These are phyloP conservation scores for Ophiostoma quercus DNA, from an alignment of 2,329 filamentous ascomycete genomes.

Conservation along the genomic window DNA sequence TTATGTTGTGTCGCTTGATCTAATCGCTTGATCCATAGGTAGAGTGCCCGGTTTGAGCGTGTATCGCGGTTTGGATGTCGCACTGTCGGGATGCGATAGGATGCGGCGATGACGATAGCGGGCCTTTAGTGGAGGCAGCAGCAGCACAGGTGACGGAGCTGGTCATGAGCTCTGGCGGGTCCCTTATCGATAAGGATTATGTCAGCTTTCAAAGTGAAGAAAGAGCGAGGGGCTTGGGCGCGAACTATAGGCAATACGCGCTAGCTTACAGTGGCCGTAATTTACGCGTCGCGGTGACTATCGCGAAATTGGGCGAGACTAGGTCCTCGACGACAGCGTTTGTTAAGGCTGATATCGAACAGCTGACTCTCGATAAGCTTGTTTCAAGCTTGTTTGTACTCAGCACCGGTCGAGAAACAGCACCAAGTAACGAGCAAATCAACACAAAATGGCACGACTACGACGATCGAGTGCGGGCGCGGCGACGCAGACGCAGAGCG, in stretches of 20 bases:
- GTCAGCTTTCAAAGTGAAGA: neutral
- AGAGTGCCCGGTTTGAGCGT: neutral
- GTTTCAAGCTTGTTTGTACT: no score
- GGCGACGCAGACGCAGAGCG: neutral
- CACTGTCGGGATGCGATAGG: neutral
- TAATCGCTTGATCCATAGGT: neutral
- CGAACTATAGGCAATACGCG: neutral
- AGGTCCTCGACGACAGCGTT: neutral
- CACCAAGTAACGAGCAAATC: neutral
- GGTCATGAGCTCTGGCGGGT: neutral
- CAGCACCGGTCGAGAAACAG: neutral
- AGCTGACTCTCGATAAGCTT: neutral
- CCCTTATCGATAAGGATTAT: conserved; percentile 2
- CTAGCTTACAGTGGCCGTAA: neutral
- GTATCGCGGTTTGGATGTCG: neutral
- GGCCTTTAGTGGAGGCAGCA: neutral
- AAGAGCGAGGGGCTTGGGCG: neutral
- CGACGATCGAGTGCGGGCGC: neutral
- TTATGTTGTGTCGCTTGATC: neutral
- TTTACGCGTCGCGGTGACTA: neutral
- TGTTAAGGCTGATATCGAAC: neutral
- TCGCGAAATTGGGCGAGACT: neutral
- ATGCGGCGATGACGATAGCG: conserved; percentile 11
- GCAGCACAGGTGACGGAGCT: conserved; percentile 7
- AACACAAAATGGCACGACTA: conserved; percentile 3